These are phyloP conservation scores for Saururus chinensis DNA, from an alignment of 164 flowering plant species.

Conservation along the genomic window DNA sequence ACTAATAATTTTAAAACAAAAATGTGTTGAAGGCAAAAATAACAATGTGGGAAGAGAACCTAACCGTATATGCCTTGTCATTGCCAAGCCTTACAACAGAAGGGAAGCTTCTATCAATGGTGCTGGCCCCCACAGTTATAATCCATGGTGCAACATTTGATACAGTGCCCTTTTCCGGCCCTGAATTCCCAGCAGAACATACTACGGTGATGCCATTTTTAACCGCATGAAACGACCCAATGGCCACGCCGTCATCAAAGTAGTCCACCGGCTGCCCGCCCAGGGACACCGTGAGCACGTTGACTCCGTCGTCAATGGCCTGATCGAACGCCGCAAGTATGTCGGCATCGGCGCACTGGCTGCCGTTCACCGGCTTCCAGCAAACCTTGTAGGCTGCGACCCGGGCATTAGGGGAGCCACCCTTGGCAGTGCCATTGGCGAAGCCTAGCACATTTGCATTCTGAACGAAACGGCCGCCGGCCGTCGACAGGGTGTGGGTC, in stretches of 20 bases:
- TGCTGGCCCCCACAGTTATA: conserved; percentile 16
- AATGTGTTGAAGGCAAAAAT: neutral
- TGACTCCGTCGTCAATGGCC: conserved; percentile 20
- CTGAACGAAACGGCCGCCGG: conserved; percentile 51
- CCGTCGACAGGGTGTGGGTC: conserved; percentile 66
- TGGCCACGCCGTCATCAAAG: conserved; percentile 5
- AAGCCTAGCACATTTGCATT: conserved; percentile 39
- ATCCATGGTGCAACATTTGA: conserved; percentile 21
- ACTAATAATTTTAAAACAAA: no score
- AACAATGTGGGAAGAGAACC: neutral
- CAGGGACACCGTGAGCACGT: conserved; percentile 14
- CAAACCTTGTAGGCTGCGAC: conserved; percentile 49
- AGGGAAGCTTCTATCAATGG: conserved; percentile 8
- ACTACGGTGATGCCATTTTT: conserved; percentile 13
- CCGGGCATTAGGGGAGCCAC: conserved; percentile 57
- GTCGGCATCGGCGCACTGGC: conserved; percentile 9
- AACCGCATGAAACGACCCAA: conserved; percentile 20
- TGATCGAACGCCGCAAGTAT: conserved; percentile 15
- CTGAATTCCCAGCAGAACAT: conserved; percentile 11
- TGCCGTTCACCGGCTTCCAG: conserved; percentile 16
- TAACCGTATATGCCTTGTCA: conserved; percentile 14
- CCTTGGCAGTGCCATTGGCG: conserved; percentile 59
- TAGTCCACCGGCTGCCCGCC: neutral
- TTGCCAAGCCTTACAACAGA: conserved; percentile 11
- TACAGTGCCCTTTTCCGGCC: conserved; percentile 4